Evolutionary conservation across 306 rosid species (phyloP), one percentile per base, ranked within the genome.

Genomic region (Bauhinia variegata): DNA sequence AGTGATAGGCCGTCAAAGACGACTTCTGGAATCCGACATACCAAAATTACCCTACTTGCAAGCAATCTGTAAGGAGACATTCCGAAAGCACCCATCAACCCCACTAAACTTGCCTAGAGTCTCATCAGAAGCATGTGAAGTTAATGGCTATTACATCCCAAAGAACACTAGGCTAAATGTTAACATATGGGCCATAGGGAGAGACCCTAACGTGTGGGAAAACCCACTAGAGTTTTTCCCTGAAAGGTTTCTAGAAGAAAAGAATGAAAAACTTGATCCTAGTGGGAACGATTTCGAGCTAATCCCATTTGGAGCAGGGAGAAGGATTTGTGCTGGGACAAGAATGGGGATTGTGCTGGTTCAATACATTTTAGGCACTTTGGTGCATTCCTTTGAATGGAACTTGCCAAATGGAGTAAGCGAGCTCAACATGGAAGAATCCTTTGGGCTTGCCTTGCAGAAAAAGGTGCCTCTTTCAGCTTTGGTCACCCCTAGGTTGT

Each of bases 301-400:
- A n/a, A 76, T 76, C n/a, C 80, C 80, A 4, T 76, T 76, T 36
- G 80, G 80, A 4, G 80, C 80, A 1, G 80, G 80, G 6, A 36
- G 80, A 37, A 63, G 80, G 66, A 76, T 76, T 7, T 76, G 80
- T 4, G 76, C 76, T 0, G 80, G 80, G 36, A 69, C 76, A 1
- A 67, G 80, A 12, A 76, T 76, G 80, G 80, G 76, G 10, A 69
- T 76, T 16, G 67, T 47, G 5, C 64, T 76, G 0, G 80, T 76
- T 4, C 72, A 76, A 65, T 70, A 70, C 71, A 70, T 76, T 54
- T 46, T 76, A 6, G 80, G 80, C 9, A 76, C 70, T 3, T 28
- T 76, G 56, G 61, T 76, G 17, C 80, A 76, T 41, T 76, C 80
- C 0, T 76, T 76, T 47, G 80, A 70, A 10, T 76, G 80, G 80